Base-by-base conservation (phyloP, 371 early-diverging fungal species). In the Batkoa obscura region DNA sequence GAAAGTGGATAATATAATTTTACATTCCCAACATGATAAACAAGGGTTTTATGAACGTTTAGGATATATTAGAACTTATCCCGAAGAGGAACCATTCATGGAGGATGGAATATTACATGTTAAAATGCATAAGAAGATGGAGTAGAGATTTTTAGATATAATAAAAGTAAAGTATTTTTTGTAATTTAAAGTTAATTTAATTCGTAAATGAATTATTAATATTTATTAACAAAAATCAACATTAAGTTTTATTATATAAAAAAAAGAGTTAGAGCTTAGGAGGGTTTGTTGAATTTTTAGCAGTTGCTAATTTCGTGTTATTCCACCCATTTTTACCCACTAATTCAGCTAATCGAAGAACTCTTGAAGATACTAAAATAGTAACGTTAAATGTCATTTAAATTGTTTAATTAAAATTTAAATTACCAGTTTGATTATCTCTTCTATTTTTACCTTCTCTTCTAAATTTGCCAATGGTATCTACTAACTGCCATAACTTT, bases 391-490 rank as follows among this genome's bases (percentile, higher is more conserved):
- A n/a, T 10, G 43, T 23, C 8, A 38, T 13, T 9, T 5, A 42
- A 15, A 33, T n/a, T 23, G 23, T 23, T 23, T 23, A 23, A 43
- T 43, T 17, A 4, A 43, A 36, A 57, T 45, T 23, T 13, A 41
- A 41, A 62, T 59, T 68, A 78, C 79, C 86, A 36, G 86, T 84
- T 3, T 80, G 81, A 65, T 84, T 89, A 58, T 89, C 90, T 57
- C 90, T 70, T 52, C 90, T 70, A 59, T 89, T 86, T 65, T 89
- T 89, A 55, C 89, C 89, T 65, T 89, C 89, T 43, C 89, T 70
- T 62, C 89, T 64, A 61, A 82, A 86, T 50, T 69, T 68, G n/a
- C 89, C 84, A 59, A 89, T 83, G 13, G 73, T 69, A 62, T 89
- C 87, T 42, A 84, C 84, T 43, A 87, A 62, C 33, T 82, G 81